Base-by-base conservation (phyloP, 768 basidiomycete genomes). In the Amanita pallidorosea region DNA sequence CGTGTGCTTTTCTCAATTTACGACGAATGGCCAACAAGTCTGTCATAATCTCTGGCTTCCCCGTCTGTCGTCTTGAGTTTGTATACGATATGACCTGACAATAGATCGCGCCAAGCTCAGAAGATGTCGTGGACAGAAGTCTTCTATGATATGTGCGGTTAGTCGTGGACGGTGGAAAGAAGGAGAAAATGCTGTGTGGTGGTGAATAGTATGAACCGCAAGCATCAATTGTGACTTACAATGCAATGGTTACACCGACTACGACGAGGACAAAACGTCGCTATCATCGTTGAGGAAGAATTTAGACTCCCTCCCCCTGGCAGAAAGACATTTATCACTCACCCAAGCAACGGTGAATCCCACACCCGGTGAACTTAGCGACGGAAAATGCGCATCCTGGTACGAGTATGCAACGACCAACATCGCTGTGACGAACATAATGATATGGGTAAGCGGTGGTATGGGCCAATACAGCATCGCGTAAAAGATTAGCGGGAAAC, bases 261-360 rank as follows among this genome's bases (percentile, higher is more conserved):
- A 76, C 67, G 1, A 92, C 89, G 7, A 86, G 71, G 2, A 85
- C 68, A 51, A 87, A 85, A 1, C 86, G 79, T 44, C 70, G 70
- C 84, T 85, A 56, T 13, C 22, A 36, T 55, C 7, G 46, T 40
- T 12, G 12, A 36, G n/a, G 36, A 13, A 12, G 4, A 11, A 31
- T 8, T 29, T 17, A 36, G 34, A 22, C 23, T 38, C 40, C 11
- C 37, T 7, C 1, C 5, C 6, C 11, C 31, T 33, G 12, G 12
- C 33, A 9, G n/a, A 18, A 9, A 44, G 17, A 27, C 27, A 27
- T n/a, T n/a, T 54, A 13, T 34, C n/a, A 58, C 69, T 36, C 57
- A 81, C 81, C 87, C 86, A 90, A 15, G 85, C 79, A n/a, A 91
- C 79, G 22, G 71, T 61, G 53, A 75, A 75, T 1, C 87, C 87